Conservation (phyloP, 441 rosid species). For the Gossypium aridum region DNA sequence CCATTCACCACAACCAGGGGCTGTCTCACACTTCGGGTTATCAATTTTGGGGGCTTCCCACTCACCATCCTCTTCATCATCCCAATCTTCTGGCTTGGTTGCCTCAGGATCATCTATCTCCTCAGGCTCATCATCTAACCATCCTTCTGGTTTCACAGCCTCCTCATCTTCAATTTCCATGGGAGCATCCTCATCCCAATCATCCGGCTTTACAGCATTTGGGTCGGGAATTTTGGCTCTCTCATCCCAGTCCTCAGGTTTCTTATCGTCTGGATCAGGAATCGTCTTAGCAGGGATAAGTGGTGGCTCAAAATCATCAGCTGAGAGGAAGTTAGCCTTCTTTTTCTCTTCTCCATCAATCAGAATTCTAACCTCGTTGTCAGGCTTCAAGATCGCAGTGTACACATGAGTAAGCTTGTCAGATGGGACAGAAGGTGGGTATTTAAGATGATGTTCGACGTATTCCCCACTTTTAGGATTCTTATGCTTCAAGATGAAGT, state of each 20-base stretch:
- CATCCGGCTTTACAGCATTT: conserved; percentile 78
- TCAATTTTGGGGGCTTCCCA: conserved; percentile 93
- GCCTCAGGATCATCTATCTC: conserved; percentile 96
- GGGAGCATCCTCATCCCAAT: conserved; percentile 98
- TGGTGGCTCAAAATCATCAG: conserved; percentile 83
- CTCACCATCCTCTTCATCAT: conserved; percentile 97
- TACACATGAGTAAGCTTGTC: conserved; percentile 93
- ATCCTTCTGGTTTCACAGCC: conserved; percentile 94
- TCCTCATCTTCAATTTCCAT: conserved; percentile 85
- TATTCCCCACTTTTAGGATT: conserved; percentile 90
- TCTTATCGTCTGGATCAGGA: conserved; percentile 93
- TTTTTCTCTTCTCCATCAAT: conserved; percentile 93
- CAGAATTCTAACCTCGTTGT: conserved; percentile 67
- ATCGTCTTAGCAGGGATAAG: conserved; percentile 79
- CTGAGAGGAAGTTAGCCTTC: conserved; percentile 62
- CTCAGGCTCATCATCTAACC: conserved; percentile 96
- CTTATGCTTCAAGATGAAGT: conserved; percentile 91
- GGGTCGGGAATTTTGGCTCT: conserved; percentile 81
- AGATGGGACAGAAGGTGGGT: conserved; percentile 79
- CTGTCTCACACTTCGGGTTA: conserved; percentile 81
- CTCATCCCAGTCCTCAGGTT: conserved; percentile 97
- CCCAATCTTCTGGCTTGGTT: conserved; percentile 95
- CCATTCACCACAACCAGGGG: conserved; percentile 98
- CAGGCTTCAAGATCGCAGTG: conserved; percentile 79
- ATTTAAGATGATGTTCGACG: conserved; percentile 84